These are phyloP conservation scores for Toxicodendron radicans DNA, from an alignment of 345 rosid species.

Conservation along the genomic window DNA sequence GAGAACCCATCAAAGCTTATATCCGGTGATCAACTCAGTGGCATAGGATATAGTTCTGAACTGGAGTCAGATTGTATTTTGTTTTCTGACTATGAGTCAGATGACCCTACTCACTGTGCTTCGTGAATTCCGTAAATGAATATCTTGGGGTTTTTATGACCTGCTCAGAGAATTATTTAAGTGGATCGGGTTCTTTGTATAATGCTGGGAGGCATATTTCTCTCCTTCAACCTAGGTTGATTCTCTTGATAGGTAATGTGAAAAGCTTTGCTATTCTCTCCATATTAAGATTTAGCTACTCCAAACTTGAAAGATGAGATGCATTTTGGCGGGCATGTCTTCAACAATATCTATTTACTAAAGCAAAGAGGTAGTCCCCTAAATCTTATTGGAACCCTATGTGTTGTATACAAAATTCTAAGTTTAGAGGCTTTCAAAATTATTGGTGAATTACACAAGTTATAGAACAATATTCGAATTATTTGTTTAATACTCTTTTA, in stretches of 20 bases:
- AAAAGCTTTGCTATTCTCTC: background rate
- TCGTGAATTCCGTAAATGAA: background rate
- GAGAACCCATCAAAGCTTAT: slow-evolving; percentile 1
- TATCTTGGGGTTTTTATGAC: slow-evolving; percentile 5
- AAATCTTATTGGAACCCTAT: background rate
- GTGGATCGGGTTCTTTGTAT: background rate
- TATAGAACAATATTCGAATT: too few relatives aligned
- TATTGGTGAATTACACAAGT: too few relatives aligned
- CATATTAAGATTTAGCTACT: background rate
- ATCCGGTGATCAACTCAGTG: slow-evolving; percentile 17
- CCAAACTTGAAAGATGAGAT: background rate
- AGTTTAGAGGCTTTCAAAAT: background rate
- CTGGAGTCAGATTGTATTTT: slow-evolving; percentile 31
- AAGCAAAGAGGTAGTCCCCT: background rate
- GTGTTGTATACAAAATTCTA: background rate
- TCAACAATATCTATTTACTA: background rate
- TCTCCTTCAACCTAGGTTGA: background rate
- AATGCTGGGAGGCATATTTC: background rate
- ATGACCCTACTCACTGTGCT: slow-evolving; percentile 20
- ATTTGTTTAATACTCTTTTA: too few relatives aligned
- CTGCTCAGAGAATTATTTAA: background rate
- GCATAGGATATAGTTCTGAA: slow-evolving; percentile 25
- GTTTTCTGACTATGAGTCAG: slow-evolving; percentile 36
- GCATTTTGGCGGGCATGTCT: background rate
- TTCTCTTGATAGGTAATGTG: background rate